These are phyloP conservation scores for Stipa capillata DNA, from an alignment of 176 grass and related monocot species.

Conservation along the genomic window DNA sequence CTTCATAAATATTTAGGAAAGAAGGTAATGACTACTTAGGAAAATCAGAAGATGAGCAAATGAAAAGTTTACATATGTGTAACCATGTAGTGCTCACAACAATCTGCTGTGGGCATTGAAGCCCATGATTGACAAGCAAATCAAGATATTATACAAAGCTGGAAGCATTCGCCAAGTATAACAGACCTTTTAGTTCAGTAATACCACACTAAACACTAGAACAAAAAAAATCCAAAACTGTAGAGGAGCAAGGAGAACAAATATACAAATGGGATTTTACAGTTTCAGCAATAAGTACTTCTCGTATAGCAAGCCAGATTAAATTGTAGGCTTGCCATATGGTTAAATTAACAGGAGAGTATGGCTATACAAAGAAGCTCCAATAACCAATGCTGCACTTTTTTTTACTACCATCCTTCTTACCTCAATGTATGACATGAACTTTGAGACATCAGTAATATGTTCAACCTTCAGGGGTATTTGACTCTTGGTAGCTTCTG, in stretches of 20 bases:
- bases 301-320: background rate
- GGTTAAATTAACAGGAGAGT: background rate
- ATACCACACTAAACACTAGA: background rate
- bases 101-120: background rate
- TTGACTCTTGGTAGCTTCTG: background rate
- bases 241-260: background rate
- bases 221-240: background rate
- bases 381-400: background rate
- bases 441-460: conserved; percentile 40
- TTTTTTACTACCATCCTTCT: background rate
- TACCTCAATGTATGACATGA: conserved; percentile 67
- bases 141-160: background rate
- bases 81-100: background rate
- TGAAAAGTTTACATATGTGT: background rate
- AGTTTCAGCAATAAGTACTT: background rate
- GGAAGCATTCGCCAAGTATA: background rate
- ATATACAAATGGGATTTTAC: background rate
- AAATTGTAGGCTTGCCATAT: background rate
- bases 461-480: background rate
- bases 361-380: background rate
- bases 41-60: background rate
- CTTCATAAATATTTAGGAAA: background rate
- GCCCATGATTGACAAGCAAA: background rate
- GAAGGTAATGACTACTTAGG: background rate
- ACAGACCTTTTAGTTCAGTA: background rate